Percentiles rank a stretch among this genome's conserved stretches.
Conservation (phyloP, 495 filamentous ascomycete species). For the Rhypophila decipiens region DNA sequence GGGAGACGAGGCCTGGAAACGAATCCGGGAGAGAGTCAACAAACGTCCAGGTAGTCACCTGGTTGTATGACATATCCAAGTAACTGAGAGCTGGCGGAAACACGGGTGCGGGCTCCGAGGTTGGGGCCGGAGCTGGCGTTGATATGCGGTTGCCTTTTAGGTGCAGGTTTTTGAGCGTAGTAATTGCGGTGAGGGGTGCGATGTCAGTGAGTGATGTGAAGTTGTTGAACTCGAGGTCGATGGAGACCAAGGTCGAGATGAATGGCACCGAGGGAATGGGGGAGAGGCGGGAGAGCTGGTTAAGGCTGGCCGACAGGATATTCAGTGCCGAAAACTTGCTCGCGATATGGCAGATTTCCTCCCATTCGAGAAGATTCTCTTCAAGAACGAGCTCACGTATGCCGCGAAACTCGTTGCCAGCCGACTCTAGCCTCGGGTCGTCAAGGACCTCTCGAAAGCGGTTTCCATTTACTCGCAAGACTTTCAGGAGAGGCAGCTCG, state of each 20-base stretch:
- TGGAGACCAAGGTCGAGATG: constrained; percentile 38
- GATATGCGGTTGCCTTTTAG: constrained; percentile 52
- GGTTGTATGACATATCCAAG: constrained; percentile 77
- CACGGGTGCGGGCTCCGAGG: constrained; percentile 12
- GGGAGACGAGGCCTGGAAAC: constrained; percentile 64
- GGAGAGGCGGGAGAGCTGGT: constrained; percentile 39
- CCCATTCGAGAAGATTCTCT: constrained; percentile 65
- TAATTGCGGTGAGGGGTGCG: constrained; percentile 48
- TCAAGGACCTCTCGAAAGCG: constrained; percentile 51
- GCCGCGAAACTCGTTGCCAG: constrained; percentile 39
- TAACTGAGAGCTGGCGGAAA: constrained; percentile 46
- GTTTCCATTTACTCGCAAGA: constrained; percentile 69
- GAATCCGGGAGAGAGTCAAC: constrained; percentile 56
- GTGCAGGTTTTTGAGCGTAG: constrained; percentile 55
- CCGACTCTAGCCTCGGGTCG: constrained; percentile 27
- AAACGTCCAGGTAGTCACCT: constrained; percentile 61
- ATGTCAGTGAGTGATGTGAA: constrained; percentile 57
- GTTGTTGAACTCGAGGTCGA: constrained; percentile 72
- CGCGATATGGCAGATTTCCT: constrained; percentile 50
- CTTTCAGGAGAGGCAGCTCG: constrained; percentile 54
- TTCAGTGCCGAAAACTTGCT: constrained; percentile 54
- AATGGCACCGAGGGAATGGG: constrained; percentile 38
- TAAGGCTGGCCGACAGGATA: constrained; percentile 45
- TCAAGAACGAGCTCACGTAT: constrained; percentile 68
- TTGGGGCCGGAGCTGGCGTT: constrained; percentile 15